Conservation (phyloP, 2,329 filamentous ascomycete genomes). For the Neospermospora avenae region DNA sequence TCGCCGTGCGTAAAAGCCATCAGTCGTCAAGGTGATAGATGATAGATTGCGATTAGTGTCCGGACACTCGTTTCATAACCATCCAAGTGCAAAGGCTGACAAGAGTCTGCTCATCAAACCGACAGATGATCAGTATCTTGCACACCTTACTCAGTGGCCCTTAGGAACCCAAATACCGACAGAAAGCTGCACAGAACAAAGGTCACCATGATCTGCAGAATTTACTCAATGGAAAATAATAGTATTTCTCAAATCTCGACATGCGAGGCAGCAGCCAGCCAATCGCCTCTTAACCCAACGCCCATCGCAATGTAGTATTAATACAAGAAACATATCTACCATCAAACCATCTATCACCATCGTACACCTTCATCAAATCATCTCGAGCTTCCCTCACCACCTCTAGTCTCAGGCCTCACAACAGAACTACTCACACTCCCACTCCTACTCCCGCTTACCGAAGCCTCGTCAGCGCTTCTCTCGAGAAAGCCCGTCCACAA, state of each 20-base stretch:
- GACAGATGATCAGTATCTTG: no score
- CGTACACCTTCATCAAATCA: slow-evolving; percentile 11
- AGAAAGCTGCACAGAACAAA: no score
- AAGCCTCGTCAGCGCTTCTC: slow-evolving; percentile 58
- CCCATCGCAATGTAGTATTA: slow-evolving; percentile 26
- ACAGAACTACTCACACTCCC: slow-evolving; percentile 31
- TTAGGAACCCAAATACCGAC: no score
- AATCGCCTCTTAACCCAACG: slow-evolving; percentile 20
- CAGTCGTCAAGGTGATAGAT: no score
- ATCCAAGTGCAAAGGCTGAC: no score
- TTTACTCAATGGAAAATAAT: slow-evolving; percentile 1
- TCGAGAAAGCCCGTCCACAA: slow-evolving; percentile 95
- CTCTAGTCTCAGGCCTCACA: slow-evolving; percentile 29
- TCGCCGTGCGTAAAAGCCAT: no score
- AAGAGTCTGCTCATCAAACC: no score
- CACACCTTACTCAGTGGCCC: no score
- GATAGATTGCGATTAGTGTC: no score
- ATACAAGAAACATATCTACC: slow-evolving; percentile 20
- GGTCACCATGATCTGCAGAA: no score
- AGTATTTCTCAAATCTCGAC: slow-evolving; percentile 17
- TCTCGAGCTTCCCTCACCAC: slow-evolving; percentile 19
- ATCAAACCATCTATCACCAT: slow-evolving; percentile 13
- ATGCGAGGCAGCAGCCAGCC: slow-evolving; percentile 21
- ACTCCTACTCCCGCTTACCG: slow-evolving; percentile 28
- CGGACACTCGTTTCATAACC: no score